Percentiles rank a stretch among this genome's conserved stretches.
Evolutionary conservation across 2,329 filamentous ascomycete genomes (phyloP).

Genomic region (Alternaria gansuensis): DNA sequence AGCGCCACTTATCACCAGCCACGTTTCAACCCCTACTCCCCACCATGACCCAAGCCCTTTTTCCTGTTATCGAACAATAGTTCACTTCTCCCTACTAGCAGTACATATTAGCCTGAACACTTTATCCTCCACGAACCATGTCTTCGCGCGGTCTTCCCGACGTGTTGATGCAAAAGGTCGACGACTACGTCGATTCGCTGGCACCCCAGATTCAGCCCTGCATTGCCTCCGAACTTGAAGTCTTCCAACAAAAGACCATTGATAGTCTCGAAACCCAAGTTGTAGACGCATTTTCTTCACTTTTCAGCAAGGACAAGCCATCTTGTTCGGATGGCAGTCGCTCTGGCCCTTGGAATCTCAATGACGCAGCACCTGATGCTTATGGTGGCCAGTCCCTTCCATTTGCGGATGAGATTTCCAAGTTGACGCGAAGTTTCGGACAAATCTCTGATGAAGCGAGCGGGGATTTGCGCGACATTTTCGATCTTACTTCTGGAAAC

Average conservation of each 20-base stretch:
- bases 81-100: not conserved
- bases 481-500: slow-evolving; percentile 37
- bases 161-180: slow-evolving; percentile 40
- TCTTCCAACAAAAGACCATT: slow-evolving; percentile 45
- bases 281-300: slow-evolving; percentile 41
- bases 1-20: slow-evolving; percentile 8
- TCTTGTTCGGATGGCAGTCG: slow-evolving; percentile 28
- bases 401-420: slow-evolving; percentile 43
- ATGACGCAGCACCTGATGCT: slow-evolving; percentile 40
- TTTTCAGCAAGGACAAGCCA: slow-evolving; percentile 37
- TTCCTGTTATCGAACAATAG: not conserved
- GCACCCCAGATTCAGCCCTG: slow-evolving; percentile 46
- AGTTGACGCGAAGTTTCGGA: slow-evolving; percentile 42
- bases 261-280: slow-evolving; percentile 44
- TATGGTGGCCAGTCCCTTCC: slow-evolving; percentile 43
- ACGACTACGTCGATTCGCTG: slow-evolving; percentile 44
- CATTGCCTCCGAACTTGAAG: slow-evolving; percentile 42
- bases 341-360: slow-evolving; percentile 34
- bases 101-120: not conserved
- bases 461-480: slow-evolving; percentile 42
- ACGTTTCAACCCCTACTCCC: slow-evolving; percentile 3
- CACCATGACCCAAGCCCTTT: not conserved
- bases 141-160: slow-evolving; percentile 36
- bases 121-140: slow-evolving; percentile 18
- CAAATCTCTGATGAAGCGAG: slow-evolving; percentile 42